A percentile compares a stretch with the other conserved stretches of the same genome.
phyloP scores from a whole-genome alignment of 2,329 filamentous ascomycete species.

The Talaromyces sp. region DNA sequence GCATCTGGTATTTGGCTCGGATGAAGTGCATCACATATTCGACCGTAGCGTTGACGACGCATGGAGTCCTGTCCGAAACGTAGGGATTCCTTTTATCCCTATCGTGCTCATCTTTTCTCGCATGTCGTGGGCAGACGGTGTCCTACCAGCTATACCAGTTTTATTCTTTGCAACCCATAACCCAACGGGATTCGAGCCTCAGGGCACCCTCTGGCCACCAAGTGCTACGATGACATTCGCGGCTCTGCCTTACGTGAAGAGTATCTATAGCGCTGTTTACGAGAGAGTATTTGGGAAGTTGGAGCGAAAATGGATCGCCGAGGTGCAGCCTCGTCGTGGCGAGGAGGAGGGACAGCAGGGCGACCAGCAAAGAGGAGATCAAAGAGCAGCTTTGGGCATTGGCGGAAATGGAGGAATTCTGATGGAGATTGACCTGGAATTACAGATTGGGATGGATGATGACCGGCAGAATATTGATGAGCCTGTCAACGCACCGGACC shows the following conservation, averaged over 20 bases:
- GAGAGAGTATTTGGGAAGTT: slow-evolving; percentile 56
- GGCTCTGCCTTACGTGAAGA: slow-evolving; percentile 62
- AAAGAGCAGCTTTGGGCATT: slow-evolving; percentile 21
- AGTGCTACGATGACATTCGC: slow-evolving; percentile 64
- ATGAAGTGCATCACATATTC: slow-evolving; percentile 58
- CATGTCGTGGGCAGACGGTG: slow-evolving; percentile 60
- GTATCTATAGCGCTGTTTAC: slow-evolving; percentile 62
- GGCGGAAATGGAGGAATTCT: slow-evolving; percentile 41
- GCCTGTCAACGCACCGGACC: slow-evolving; percentile 28
- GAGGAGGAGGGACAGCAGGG: slow-evolving; percentile 34
- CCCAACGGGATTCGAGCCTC: slow-evolving; percentile 41
- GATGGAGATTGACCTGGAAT: slow-evolving; percentile 50
- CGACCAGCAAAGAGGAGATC: slow-evolving; percentile 34
- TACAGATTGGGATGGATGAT: slow-evolving; percentile 50
- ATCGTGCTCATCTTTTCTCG: slow-evolving; percentile 66
- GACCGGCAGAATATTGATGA: slow-evolving; percentile 36
- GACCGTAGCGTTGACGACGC: slow-evolving; percentile 35
- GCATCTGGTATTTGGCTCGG: slow-evolving; percentile 62
- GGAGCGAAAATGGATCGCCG: slow-evolving; percentile 60
- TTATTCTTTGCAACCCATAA: slow-evolving; percentile 51
- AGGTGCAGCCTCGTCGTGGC: slow-evolving; percentile 55
- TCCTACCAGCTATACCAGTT: slow-evolving; percentile 62
- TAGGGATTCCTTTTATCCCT: slow-evolving; percentile 66
- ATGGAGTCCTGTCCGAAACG: slow-evolving; percentile 51
- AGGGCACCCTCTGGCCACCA: slow-evolving; percentile 63